A percentile compares a stretch with the other conserved stretches of the same genome.
Conservation (phyloP, 139 green algal species). For the Chlorella sp. region DNA sequence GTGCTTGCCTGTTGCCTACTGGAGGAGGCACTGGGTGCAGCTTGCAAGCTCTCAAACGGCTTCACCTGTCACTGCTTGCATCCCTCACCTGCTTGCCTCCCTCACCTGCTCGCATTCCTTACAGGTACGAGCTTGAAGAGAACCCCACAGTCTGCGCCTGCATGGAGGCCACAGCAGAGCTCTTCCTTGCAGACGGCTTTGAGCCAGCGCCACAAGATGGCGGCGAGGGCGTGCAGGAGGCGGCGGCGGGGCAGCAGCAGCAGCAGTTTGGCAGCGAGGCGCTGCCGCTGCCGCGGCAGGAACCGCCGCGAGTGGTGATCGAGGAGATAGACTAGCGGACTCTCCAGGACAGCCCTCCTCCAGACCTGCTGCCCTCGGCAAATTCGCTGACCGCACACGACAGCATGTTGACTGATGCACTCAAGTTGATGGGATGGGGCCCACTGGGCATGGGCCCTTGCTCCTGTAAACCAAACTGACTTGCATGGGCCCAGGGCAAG, state of each 20-base stretch:
- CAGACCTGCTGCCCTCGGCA: no score
- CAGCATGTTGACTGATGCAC: no score
- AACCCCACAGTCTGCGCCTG: slow-evolving; percentile 61
- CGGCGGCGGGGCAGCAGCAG: background rate
- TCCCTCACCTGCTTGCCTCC: background rate
- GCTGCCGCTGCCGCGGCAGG: background rate
- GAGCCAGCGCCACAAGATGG: background rate
- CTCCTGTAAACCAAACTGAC: no score
- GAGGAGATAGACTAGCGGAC: slow-evolving; percentile 34
- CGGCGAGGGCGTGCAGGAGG: slow-evolving; percentile 1
- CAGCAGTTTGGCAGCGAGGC: background rate
- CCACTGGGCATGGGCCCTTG: no score
- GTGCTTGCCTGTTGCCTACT: no score
- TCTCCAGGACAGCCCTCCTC: no score
- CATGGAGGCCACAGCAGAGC: slow-evolving; percentile 71
- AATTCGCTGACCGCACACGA: no score
- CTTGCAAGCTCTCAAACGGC: background rate
- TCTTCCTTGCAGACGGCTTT: slow-evolving; percentile 57
- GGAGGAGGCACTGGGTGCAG: background rate
- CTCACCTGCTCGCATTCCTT: background rate
- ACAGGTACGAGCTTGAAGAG: slow-evolving; percentile 77
- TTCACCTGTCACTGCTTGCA: background rate
- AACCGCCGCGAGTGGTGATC: slow-evolving; percentile 6
- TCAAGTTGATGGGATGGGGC: no score
- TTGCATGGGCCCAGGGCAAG: no score